These are phyloP conservation scores for Asclepias syriaca DNA, from an alignment of 257 asterid genomes.

Conservation along the genomic window DNA sequence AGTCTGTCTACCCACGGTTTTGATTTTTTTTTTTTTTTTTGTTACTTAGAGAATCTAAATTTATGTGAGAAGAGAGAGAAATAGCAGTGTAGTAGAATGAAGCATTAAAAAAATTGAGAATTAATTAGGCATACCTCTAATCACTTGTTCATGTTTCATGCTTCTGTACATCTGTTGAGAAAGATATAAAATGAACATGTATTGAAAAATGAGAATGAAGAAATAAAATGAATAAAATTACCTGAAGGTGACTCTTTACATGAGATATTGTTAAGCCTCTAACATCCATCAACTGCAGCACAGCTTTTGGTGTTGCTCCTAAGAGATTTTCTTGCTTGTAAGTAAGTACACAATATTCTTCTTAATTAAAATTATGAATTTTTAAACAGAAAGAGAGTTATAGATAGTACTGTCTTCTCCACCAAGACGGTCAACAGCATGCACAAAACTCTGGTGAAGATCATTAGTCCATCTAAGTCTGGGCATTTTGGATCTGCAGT, in stretches of 20 bases:
- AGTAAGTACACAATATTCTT: background rate
- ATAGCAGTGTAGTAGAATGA: too few species aligned
- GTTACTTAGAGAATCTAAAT: too few species aligned
- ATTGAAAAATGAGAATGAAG: too few species aligned
- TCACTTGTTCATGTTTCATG: constrained; percentile 54
- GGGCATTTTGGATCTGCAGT: constrained; percentile 56
- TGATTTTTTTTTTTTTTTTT: too few species aligned
- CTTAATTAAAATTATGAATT: too few species aligned
- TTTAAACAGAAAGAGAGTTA: background rate
- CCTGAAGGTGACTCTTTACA: constrained; percentile 88
- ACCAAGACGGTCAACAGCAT: constrained; percentile 63
- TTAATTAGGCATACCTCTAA: constrained; percentile 44
- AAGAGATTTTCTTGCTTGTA: background rate
- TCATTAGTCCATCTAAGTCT: constrained; percentile 63
- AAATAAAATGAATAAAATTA: too few species aligned
- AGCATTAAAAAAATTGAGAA: too few species aligned
- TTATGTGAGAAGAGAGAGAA: too few species aligned
- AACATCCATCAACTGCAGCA: constrained; percentile 70
- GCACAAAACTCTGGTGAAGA: constrained; percentile 60
- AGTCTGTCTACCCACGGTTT: too few species aligned
- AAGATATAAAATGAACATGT: background rate
- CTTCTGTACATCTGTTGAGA: constrained; percentile 70
- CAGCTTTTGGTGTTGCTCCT: constrained; percentile 86
- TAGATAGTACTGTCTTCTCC: constrained; percentile 56
- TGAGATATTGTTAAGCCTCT: constrained; percentile 67